Evolutionary conservation across 345 rosid species (phyloP).

Genomic region (Arabidopsis arenosa): DNA sequence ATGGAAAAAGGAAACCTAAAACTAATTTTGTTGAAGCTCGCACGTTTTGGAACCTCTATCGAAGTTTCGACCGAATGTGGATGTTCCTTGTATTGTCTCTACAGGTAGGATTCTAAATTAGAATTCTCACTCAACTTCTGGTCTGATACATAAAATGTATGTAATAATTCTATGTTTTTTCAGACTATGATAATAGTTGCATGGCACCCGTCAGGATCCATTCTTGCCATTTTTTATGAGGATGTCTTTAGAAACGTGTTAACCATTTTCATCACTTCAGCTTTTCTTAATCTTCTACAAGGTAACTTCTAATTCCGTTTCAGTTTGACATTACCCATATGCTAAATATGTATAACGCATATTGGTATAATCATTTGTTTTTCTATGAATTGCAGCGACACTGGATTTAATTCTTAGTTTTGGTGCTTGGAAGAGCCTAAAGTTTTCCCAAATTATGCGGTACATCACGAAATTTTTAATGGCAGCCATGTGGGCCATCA

Average conservation of each 20-base stretch:
- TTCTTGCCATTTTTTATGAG: slow-evolving; percentile 61
- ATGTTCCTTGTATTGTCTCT: slow-evolving; percentile 84
- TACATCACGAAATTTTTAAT: slow-evolving; percentile 75
- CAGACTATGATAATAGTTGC: slow-evolving; percentile 96
- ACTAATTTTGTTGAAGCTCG: slow-evolving; percentile 98
- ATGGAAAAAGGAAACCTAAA: slow-evolving; percentile 77
- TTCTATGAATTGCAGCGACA: slow-evolving; percentile 58
- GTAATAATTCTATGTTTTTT: slow-evolving; percentile 39
- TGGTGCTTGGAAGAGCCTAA: slow-evolving; percentile 87
- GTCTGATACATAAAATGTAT: slow-evolving; percentile 24
- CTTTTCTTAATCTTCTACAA: slow-evolving; percentile 87
- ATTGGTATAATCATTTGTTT: slow-evolving; percentile 19
- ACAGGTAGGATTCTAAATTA: slow-evolving; percentile 60
- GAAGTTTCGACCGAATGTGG: slow-evolving; percentile 99
- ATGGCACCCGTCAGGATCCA: slow-evolving; percentile 77
- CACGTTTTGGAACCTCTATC: slow-evolving; percentile 89
- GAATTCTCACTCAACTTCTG: slow-evolving; percentile 28
- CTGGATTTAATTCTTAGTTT: slow-evolving; percentile 84
- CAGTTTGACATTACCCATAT: slow-evolving; percentile 11
- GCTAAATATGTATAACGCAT: slow-evolving; percentile 19
- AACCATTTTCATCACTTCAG: slow-evolving; percentile 86
- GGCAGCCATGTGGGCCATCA: slow-evolving; percentile 86
- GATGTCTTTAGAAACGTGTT: slow-evolving; percentile 66
- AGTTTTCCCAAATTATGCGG: slow-evolving; percentile 73
- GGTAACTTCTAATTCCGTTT: slow-evolving; percentile 49